phyloP scores from a whole-genome alignment of 2,329 filamentous ascomycete species.

The Alternaria angustiovoidea region DNA sequence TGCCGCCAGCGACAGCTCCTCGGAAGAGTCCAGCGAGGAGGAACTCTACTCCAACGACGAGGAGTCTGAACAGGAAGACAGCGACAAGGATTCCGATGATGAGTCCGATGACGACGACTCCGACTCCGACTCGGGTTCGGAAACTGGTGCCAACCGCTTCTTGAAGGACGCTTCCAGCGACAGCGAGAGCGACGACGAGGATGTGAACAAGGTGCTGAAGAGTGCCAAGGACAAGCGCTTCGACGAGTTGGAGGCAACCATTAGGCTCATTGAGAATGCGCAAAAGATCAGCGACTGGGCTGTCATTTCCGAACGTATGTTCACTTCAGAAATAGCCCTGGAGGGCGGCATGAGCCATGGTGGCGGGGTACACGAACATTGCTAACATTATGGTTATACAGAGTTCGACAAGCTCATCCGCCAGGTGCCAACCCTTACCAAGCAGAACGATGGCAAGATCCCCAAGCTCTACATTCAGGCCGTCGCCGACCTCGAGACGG shows the following conservation, averaged over 20 bases:
- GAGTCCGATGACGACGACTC: conserved; percentile 67
- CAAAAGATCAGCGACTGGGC: conserved; percentile 98
- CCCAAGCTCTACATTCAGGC: conserved; percentile 94
- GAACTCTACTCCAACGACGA: conserved; percentile 89
- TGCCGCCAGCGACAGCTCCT: conserved; percentile 93
- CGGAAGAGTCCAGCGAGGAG: conserved; percentile 92
- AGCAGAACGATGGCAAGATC: conserved; percentile 72
- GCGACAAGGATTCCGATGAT: conserved; percentile 64
- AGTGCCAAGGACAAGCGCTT: conserved; percentile 97
- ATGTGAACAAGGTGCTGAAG: conserved; percentile 86
- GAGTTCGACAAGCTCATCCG: conserved; percentile 96
- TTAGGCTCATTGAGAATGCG: conserved; percentile 93
- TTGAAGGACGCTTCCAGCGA: conserved; percentile 80
- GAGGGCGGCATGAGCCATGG: background rate
- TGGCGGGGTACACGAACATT: conserved; percentile 20
- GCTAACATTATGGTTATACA: conserved; percentile 52
- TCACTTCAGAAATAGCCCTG: conserved; percentile 1
- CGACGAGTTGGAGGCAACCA: conserved; percentile 89
- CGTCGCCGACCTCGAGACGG: conserved; percentile 91
- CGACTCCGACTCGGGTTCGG: conserved; percentile 58
- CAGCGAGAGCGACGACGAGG: conserved; percentile 84
- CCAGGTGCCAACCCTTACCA: conserved; percentile 68
- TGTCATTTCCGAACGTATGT: conserved; percentile 84
- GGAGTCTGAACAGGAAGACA: conserved; percentile 52
- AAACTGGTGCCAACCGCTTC: conserved; percentile 81